These are phyloP conservation scores for Pichia sp. DNA, from an alignment of 1,139 yeast species.

Conservation along the genomic window DNA sequence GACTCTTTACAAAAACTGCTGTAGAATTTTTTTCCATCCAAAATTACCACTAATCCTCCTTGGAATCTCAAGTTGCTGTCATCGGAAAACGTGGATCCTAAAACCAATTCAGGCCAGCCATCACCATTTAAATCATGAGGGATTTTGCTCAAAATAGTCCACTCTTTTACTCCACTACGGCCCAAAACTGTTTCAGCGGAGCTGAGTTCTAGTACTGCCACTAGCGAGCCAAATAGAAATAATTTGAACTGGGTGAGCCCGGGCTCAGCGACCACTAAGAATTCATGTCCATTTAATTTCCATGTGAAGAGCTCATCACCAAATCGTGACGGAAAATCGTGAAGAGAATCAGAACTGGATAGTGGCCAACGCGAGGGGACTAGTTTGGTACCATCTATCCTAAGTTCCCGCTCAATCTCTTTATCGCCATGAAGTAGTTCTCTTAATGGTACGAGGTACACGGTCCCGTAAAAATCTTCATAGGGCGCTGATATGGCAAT, in stretches of 20 bases:
- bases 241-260: constrained; percentile 31
- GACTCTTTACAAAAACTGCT: background rate
- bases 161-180: constrained; percentile 35
- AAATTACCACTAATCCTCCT: constrained; percentile 38
- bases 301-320: constrained; percentile 32
- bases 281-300: constrained; percentile 26
- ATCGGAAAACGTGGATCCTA: constrained; percentile 43
- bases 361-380: background rate
- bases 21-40: constrained; percentile 34
- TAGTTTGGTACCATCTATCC: background rate
- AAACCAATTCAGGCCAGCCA: constrained; percentile 38
- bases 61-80: constrained; percentile 30
- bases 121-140: constrained; percentile 35
- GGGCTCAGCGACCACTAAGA: constrained; percentile 35
- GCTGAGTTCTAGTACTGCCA: constrained; percentile 18
- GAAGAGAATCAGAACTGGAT: background rate
- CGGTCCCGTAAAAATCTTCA: constrained; percentile 39
- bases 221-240: constrained; percentile 14
- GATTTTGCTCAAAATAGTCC: constrained; percentile 29
- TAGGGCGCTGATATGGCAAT: constrained; percentile 48
- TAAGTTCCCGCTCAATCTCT: background rate
- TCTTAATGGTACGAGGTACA: constrained; percentile 37
- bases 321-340: constrained; percentile 28
- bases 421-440: constrained; percentile 10
- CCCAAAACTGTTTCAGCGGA: constrained; percentile 33